Evolutionary conservation across 2,329 filamentous ascomycete genomes (phyloP).

Genomic region (Trichocomaceae sp.): DNA sequence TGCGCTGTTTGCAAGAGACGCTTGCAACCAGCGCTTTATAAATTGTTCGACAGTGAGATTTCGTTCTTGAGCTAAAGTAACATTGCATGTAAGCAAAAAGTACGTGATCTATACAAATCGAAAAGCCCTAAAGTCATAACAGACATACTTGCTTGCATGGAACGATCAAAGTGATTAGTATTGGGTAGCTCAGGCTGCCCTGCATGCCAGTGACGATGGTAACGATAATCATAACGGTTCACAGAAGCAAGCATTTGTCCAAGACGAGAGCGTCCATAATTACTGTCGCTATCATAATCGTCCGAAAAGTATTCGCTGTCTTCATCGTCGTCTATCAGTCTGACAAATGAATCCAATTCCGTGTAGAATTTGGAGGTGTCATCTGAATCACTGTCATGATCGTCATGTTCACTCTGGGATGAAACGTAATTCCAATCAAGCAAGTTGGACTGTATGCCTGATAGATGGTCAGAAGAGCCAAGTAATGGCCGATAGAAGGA

Average conservation of each 20-base stretch:
- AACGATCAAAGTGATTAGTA: not conserved
- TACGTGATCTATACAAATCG: not conserved
- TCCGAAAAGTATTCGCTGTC: slow-evolving; percentile 15
- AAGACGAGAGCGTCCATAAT: slow-evolving; percentile 9
- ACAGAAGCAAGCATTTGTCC: slow-evolving; percentile 8
- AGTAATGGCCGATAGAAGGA: not conserved
- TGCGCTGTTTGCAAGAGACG: slow-evolving; percentile 20
- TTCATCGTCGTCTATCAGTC: slow-evolving; percentile 17
- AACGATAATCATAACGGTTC: slow-evolving; percentile 5
- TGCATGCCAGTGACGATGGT: slow-evolving; percentile 1
- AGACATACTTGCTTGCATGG: not conserved
- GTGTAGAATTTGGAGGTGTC: slow-evolving; percentile 30
- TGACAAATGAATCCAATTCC: slow-evolving; percentile 10
- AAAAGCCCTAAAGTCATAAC: not conserved
- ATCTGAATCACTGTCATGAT: slow-evolving; percentile 24
- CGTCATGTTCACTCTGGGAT: slow-evolving; percentile 13
- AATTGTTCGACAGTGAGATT: slow-evolving; percentile 40
- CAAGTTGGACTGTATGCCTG: slow-evolving; percentile 21
- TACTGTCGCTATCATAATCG: slow-evolving; percentile 19
- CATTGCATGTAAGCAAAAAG: slow-evolving; percentile 11
- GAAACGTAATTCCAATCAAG: slow-evolving; percentile 14
- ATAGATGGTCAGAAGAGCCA: slow-evolving; percentile 5
- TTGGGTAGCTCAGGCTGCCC: not conserved
- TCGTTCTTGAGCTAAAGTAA: slow-evolving; percentile 29
- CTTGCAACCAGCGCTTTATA: slow-evolving; percentile 35